Percentiles rank a stretch among this genome's conserved stretches.
phyloP scores from a whole-genome alignment of 139 green algal species.

The Edaphochlamys debaryana region DNA sequence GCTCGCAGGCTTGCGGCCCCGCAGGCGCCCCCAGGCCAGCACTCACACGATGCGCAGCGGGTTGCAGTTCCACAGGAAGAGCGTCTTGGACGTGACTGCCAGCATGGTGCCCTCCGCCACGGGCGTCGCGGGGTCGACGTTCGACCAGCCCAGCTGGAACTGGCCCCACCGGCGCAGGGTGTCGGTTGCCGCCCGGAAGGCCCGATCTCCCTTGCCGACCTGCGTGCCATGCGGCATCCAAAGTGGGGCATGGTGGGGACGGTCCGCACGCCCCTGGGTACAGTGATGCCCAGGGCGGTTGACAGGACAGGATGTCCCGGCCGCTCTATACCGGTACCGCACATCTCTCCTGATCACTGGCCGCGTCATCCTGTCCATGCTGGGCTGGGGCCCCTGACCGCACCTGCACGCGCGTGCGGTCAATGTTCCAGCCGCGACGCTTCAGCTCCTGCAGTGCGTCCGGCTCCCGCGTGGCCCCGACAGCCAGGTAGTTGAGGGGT shows the following conservation, averaged over 20 bases:
- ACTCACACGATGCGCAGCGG: constrained; percentile 61
- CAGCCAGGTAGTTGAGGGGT: background rate
- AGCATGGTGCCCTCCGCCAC: constrained; percentile 29
- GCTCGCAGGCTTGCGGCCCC: no score
- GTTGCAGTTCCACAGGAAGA: constrained; percentile 63
- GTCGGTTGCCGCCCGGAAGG: constrained; percentile 42
- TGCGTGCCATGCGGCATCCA: constrained; percentile 32
- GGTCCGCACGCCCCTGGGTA: no score
- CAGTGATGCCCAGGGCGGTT: no score
- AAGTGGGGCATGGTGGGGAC: no score
- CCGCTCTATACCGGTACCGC: no score
- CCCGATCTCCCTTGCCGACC: constrained; percentile 55
- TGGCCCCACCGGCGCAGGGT: constrained; percentile 58
- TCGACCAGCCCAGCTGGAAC: constrained; percentile 68
- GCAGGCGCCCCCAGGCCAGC: no score
- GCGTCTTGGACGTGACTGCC: constrained; percentile 55
- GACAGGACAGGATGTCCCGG: no score
- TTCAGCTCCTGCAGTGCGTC: background rate
- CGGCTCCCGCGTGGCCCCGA: background rate
- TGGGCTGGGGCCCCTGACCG: no score
- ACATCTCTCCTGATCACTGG: no score
- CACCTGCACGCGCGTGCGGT: background rate
- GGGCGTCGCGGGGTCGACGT: constrained; percentile 49
- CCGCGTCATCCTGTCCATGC: no score
- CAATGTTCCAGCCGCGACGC: constrained; percentile 8